A percentile compares a stretch with the other conserved stretches of the same genome.
Conservation (phyloP, 2,329 filamentous ascomycete genomes). For the Colletotrichum kahawae region DNA sequence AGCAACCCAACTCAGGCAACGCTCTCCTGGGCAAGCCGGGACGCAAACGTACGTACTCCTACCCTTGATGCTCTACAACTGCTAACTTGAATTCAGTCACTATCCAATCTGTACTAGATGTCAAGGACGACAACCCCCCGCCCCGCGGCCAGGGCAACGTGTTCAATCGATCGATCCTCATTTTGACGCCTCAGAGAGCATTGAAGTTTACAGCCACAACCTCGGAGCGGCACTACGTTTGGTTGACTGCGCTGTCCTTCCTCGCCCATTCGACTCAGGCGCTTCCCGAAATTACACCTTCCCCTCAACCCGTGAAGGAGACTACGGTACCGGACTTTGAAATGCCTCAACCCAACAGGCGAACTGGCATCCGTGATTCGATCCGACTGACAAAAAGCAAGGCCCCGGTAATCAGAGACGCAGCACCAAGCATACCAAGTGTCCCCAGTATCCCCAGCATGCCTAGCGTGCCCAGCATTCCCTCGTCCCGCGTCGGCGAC, state of each 20-base stretch:
- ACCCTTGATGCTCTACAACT: constrained; percentile 9
- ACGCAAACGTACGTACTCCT: constrained; percentile 78
- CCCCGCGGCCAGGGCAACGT: constrained; percentile 71
- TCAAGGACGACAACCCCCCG: constrained; percentile 88
- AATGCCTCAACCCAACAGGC: constrained; percentile 53
- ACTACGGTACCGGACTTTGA: constrained; percentile 59
- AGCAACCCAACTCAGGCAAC: constrained; percentile 87
- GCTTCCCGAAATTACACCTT: constrained; percentile 72
- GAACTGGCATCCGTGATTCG: constrained; percentile 77
- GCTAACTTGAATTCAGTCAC: constrained; percentile 65
- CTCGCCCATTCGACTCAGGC: constrained; percentile 87
- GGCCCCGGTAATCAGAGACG: constrained; percentile 39
- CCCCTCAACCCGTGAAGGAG: constrained; percentile 52
- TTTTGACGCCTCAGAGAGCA: constrained; percentile 89
- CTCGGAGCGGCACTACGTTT: constrained; percentile 88
- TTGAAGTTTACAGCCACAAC: constrained; percentile 91
- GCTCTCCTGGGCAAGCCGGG: constrained; percentile 94
- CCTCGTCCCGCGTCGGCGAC: constrained; percentile 41
- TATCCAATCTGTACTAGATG: constrained; percentile 96
- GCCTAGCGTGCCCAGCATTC: constrained; percentile 43
- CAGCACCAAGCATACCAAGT: constrained; percentile 56
- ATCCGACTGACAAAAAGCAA: constrained; percentile 86
- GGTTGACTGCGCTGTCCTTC: constrained; percentile 94
- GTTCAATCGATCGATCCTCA: constrained; percentile 94
- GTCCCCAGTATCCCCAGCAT: constrained; percentile 60